A percentile compares a stretch with the other conserved stretches of the same genome.
phyloP scores from a whole-genome alignment of 257 asterid genomes.

The Gentiana macrophylla region DNA sequence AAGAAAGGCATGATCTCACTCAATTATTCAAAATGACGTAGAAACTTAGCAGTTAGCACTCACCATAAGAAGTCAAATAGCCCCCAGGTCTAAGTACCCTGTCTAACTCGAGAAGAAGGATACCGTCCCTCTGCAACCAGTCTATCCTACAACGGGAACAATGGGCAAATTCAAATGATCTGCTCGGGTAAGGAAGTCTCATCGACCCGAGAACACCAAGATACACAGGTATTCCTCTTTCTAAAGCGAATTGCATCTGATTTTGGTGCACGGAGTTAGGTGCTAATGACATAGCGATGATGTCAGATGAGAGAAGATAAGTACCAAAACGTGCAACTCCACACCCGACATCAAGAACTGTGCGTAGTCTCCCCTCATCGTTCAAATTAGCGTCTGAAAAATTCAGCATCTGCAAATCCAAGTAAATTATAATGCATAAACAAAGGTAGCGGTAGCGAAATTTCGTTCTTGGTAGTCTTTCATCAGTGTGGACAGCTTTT shows the following conservation, averaged over 20 bases:
- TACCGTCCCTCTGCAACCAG: constrained; percentile 96
- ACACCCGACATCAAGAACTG: constrained; percentile 93
- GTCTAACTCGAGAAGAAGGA: constrained; percentile 81
- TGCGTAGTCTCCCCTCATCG: constrained; percentile 65
- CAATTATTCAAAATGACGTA: no score
- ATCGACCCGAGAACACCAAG: constrained; percentile 87
- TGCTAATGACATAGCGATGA: constrained; percentile 88
- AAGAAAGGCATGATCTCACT: no score
- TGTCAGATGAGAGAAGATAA: constrained; percentile 63
- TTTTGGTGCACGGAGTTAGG: constrained; percentile 96
- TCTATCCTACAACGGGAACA: constrained; percentile 94
- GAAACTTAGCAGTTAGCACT: no score
- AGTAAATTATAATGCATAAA: no score
- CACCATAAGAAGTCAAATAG: no score
- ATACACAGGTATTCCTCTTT: constrained; percentile 84
- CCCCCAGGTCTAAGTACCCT: constrained; percentile 94
- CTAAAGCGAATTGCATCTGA: constrained; percentile 94
- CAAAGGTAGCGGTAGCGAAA: no score
- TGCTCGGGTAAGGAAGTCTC: constrained; percentile 85
- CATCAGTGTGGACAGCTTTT: no score
- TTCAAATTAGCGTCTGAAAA: constrained; percentile 61
- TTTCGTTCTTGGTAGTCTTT: no score
- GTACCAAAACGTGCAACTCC: constrained; percentile 99
- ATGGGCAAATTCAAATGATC: constrained; percentile 87
- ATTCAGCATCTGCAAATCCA: constrained; percentile 92